Conservation (phyloP, 1,284 basidiomycete genomes). For the Omphalotus olearius region DNA sequence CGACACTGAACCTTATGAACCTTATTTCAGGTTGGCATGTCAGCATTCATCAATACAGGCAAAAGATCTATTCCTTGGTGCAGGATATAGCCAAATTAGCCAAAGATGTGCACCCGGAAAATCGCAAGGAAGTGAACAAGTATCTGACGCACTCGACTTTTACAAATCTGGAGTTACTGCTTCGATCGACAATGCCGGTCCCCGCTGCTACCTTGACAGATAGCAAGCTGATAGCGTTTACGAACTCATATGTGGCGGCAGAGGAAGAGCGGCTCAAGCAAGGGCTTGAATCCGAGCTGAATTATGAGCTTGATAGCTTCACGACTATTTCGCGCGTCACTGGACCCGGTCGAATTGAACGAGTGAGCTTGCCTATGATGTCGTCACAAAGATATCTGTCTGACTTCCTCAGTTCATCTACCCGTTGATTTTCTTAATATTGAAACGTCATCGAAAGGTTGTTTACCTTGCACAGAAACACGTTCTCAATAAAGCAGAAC, state of each 20-base stretch:
- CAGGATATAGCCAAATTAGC: conserved; percentile 26
- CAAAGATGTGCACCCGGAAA: conserved; percentile 25
- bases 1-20: background rate
- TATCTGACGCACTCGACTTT: conserved; percentile 32
- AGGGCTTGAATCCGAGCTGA: conserved; percentile 22
- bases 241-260: conserved; percentile 13
- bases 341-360: conserved; percentile 25
- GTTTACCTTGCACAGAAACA: conserved; percentile 19
- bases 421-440: conserved; percentile 24
- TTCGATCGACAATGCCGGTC: conserved; percentile 26
- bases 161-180: conserved; percentile 30
- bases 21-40: conserved; percentile 26
- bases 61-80: conserved; percentile 25
- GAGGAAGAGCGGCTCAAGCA: conserved; percentile 22
- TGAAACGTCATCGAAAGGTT: conserved; percentile 22
- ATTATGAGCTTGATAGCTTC: conserved; percentile 26
- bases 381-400: conserved; percentile 2
- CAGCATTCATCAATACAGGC: conserved; percentile 25
- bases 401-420: conserved; percentile 22
- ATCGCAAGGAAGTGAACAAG: conserved; percentile 27
- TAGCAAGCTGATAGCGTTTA: conserved; percentile 7
- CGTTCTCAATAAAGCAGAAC: conserved; percentile 19
- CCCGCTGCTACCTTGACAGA: background rate
- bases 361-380: conserved; percentile 16
- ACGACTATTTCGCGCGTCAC: conserved; percentile 31